These are phyloP conservation scores for Aspergillus jensenii DNA, from an alignment of 2,329 filamentous ascomycete species.

Conservation along the genomic window DNA sequence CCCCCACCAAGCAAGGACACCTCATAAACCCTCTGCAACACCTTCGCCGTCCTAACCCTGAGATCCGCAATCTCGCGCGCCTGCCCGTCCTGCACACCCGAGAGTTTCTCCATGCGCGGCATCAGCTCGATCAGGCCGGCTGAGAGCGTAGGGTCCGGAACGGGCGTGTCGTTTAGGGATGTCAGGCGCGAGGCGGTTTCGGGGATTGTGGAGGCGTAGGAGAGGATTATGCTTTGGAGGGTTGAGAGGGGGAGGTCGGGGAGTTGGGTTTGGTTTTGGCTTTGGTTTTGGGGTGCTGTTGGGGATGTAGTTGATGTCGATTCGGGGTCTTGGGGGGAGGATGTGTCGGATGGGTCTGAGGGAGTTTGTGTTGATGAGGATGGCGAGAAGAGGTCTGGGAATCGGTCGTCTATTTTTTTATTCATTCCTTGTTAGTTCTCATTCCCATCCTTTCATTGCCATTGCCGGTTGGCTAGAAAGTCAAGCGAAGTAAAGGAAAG, in stretches of 20 bases:
- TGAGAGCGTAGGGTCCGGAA: constrained; percentile 44
- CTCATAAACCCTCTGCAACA: constrained; percentile 72
- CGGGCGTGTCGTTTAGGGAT: constrained; percentile 48
- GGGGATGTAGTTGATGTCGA: constrained; percentile 25
- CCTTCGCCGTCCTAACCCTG: constrained; percentile 43
- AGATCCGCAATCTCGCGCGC: constrained; percentile 41
- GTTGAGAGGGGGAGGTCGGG: constrained; percentile 19
- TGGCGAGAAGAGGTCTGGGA: constrained; percentile 42
- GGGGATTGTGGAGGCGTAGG: constrained; percentile 47
- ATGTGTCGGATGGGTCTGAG: neutral
- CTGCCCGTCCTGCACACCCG: constrained; percentile 39
- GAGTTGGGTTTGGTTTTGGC: constrained; percentile 38
- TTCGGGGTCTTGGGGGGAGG: constrained; percentile 30
- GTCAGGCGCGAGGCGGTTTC: constrained; percentile 49
- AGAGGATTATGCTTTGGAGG: constrained; percentile 42
- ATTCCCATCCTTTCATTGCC: too few relatives aligned
- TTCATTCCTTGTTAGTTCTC: neutral
- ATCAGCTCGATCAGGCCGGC: constrained; percentile 43
- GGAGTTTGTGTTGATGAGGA: constrained; percentile 37
- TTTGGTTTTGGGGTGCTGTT: constrained; percentile 43
- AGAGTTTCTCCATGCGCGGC: constrained; percentile 41
- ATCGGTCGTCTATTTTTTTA: constrained; percentile 35
- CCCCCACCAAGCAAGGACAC: constrained; percentile 67
- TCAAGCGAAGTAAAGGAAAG: neutral
- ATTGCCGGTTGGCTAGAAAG: too few relatives aligned